These are phyloP conservation scores for Lachancea kluyveri DNA, from an alignment of 805 yeast species.

Conservation along the genomic window DNA sequence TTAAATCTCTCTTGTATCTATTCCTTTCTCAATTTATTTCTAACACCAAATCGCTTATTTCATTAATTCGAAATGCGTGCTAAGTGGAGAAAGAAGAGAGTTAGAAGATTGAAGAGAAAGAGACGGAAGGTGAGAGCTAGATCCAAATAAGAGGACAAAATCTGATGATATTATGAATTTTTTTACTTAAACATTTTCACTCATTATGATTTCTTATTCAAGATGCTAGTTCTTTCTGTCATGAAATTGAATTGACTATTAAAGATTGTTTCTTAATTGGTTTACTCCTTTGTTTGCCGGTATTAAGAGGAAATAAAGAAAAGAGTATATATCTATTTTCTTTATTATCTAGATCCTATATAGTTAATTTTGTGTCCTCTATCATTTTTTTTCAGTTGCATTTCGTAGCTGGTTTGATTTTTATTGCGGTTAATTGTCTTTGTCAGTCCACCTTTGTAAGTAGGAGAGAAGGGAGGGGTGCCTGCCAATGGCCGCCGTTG, in stretches of 20 bases:
- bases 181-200: too few species aligned
- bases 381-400: too few species aligned
- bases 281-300: slow-evolving; percentile 1
- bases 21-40: slow-evolving; percentile 7
- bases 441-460: too few species aligned
- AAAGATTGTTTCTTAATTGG: neutral
- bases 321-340: neutral
- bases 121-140: slow-evolving; percentile 99
- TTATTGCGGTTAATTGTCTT: too few species aligned
- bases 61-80: slow-evolving; percentile 62
- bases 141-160: slow-evolving; percentile 76
- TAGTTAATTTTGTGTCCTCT: too few species aligned
- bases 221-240: slow-evolving; percentile 5
- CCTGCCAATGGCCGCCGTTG: too few species aligned
- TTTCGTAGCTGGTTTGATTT: too few species aligned
- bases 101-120: slow-evolving; percentile 99
- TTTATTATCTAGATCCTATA: slow-evolving; percentile 1
- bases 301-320: too few species aligned
- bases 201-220: slow-evolving; percentile 2
- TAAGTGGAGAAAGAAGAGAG: slow-evolving; percentile 99
- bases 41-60: slow-evolving; percentile 15
- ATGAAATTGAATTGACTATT: slow-evolving; percentile 2
- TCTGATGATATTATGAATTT: neutral
- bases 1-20: slow-evolving; percentile 3
- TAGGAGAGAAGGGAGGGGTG: too few species aligned